Percentiles rank a stretch among this genome's conserved stretches.
These are phyloP conservation scores for Lithospermum erythrorhizon DNA, from an alignment of 257 asterid genomes.

Conservation along the genomic window DNA sequence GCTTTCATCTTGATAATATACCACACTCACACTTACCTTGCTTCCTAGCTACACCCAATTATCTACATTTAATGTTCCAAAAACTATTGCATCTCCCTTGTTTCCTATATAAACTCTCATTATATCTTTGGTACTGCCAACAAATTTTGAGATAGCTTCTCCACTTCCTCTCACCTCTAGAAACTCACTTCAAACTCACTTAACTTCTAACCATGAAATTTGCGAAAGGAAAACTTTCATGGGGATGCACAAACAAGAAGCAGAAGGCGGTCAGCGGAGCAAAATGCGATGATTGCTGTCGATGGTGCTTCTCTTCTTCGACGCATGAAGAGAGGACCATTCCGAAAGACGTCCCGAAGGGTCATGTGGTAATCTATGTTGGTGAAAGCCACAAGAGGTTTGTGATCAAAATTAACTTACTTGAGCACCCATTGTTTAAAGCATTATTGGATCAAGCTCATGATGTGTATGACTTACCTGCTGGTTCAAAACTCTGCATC, in stretches of 20 bases:
- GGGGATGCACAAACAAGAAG: slow-evolving; percentile 41
- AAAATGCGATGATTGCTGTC: slow-evolving; percentile 34
- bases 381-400: slow-evolving; percentile 61
- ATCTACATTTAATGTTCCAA: slow-evolving; percentile 32
- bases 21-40: slow-evolving; percentile 29
- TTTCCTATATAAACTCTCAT: slow-evolving; percentile 38
- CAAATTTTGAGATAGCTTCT: slow-evolving; percentile 13
- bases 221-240: slow-evolving; percentile 28
- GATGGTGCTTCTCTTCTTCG: slow-evolving; percentile 37
- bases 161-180: slow-evolving; percentile 7
- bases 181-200: slow-evolving; percentile 6
- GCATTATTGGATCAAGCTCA: slow-evolving; percentile 76
- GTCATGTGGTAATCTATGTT: slow-evolving; percentile 75
- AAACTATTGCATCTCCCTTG: slow-evolving; percentile 17
- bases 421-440: slow-evolving; percentile 68
- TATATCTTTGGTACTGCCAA: slow-evolving; percentile 28
- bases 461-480: slow-evolving; percentile 52
- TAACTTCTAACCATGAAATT: slow-evolving; percentile 22
- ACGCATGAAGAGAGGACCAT: slow-evolving; percentile 35
- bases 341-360: slow-evolving; percentile 79
- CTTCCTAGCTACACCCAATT: slow-evolving; percentile 34
- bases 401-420: slow-evolving; percentile 56
- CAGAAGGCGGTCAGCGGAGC: slow-evolving; percentile 27
- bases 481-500: slow-evolving; percentile 59
- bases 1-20: slow-evolving; percentile 14